Percentiles rank a stretch among this genome's conserved stretches.
These are phyloP conservation scores for Trametes gibbosa DNA, from an alignment of 768 basidiomycete species.

Conservation along the genomic window DNA sequence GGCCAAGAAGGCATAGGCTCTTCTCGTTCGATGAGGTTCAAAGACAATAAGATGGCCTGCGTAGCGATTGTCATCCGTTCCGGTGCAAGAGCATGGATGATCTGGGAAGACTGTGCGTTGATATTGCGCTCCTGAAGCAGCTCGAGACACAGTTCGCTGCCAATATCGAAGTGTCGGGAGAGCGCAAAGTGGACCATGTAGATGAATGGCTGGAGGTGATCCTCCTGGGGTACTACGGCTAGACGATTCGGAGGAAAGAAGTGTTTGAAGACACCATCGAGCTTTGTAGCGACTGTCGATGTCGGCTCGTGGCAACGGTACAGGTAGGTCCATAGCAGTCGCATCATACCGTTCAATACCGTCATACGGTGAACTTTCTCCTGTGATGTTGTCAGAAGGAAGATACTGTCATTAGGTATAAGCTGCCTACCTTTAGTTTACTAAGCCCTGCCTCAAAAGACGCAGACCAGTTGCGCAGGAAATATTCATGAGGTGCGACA, in stretches of 20 bases:
- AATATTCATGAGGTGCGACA: constrained; percentile 82
- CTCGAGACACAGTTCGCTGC: constrained; percentile 76
- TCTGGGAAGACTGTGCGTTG: constrained; percentile 39
- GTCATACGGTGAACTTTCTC: constrained; percentile 71
- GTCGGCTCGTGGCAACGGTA: constrained; percentile 86
- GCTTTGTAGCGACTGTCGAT: constrained; percentile 74
- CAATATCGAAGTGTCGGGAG: constrained; percentile 81
- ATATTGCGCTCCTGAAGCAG: constrained; percentile 70
- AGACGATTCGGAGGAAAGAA: constrained; percentile 76
- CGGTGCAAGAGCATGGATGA: constrained; percentile 50
- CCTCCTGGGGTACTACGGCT: constrained; percentile 62
- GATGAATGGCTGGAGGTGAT: constrained; percentile 72
- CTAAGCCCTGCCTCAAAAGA: constrained; percentile 71
- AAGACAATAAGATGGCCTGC: constrained; percentile 72
- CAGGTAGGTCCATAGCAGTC: constrained; percentile 92
- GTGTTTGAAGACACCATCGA: constrained; percentile 71
- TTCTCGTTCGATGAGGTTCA: constrained; percentile 73
- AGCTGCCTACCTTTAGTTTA: constrained; percentile 71
- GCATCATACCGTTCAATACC: constrained; percentile 78
- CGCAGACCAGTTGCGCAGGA: constrained; percentile 75
- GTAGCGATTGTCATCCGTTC: constrained; percentile 75
- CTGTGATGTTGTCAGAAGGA: constrained; percentile 36
- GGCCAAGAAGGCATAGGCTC: constrained; percentile 75
- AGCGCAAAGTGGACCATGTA: constrained; percentile 82
- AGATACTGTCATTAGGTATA: neutral